A percentile compares a stretch with the other conserved stretches of the same genome.
Conservation (phyloP, 768 basidiomycete species). For the Panus rudis region DNA sequence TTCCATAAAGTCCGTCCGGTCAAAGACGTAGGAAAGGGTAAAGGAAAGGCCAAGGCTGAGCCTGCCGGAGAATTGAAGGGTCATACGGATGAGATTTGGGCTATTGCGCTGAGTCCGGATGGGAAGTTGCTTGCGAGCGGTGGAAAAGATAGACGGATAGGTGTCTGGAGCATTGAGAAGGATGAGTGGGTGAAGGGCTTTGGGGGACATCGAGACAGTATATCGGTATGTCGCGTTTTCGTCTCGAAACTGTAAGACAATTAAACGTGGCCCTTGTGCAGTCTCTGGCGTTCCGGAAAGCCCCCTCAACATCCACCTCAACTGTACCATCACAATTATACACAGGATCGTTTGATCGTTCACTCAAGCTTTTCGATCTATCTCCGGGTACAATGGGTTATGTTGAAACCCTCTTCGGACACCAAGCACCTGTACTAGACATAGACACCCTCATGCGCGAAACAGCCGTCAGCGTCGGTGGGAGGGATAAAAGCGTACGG, state of each 20-base stretch:
- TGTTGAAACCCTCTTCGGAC: conserved; percentile 94
- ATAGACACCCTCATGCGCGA: conserved; percentile 81
- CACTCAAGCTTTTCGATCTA: conserved; percentile 81
- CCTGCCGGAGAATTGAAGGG: conserved; percentile 46
- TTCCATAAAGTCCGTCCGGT: conserved; percentile 52
- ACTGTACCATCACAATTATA: conserved; percentile 45
- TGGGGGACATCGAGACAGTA: conserved; percentile 65
- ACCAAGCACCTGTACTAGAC: conserved; percentile 80
- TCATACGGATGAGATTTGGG: conserved; percentile 82
- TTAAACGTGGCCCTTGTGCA: conserved; percentile 20
- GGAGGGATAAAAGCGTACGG: conserved; percentile 83
- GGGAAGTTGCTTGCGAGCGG: conserved; percentile 82
- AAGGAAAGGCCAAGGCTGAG: conserved; percentile 44
- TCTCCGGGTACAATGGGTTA: conserved; percentile 67
- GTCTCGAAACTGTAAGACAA: conserved; percentile 27
- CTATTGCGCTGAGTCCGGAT: conserved; percentile 79
- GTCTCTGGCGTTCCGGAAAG: conserved; percentile 73
- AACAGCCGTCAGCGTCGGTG: conserved; percentile 81
- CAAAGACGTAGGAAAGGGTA: conserved; percentile 44
- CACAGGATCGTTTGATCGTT: conserved; percentile 78
- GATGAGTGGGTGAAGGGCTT: conserved; percentile 76
- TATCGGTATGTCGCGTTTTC: conserved; percentile 49
- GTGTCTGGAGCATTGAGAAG: conserved; percentile 79
- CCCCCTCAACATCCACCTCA: conserved; percentile 28
- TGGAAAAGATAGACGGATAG: conserved; percentile 75